phyloP scores from a whole-genome alignment of 2,329 filamentous ascomycete species.

The Nannizziopsis barbatae region DNA sequence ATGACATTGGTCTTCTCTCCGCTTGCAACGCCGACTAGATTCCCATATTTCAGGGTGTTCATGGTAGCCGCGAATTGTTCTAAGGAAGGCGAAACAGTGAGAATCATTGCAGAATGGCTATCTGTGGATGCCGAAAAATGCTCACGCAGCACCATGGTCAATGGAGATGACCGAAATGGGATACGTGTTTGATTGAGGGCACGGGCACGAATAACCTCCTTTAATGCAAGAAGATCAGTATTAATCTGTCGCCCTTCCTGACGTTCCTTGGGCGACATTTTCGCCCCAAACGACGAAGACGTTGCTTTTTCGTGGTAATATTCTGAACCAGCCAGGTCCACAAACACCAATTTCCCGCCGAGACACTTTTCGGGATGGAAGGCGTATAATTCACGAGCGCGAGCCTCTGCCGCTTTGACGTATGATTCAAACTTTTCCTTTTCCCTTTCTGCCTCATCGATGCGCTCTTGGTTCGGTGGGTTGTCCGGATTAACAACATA shows the following conservation, averaged over 20 bases:
- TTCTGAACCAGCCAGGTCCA: constrained; percentile 38
- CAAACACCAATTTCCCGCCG: constrained; percentile 36
- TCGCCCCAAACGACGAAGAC: constrained; percentile 11
- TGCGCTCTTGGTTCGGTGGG: constrained; percentile 27
- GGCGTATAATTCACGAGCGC: constrained; percentile 21
- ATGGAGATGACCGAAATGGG: constrained; percentile 33
- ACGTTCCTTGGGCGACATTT: constrained; percentile 28
- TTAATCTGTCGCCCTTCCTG: constrained; percentile 38
- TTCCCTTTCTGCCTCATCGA: constrained; percentile 32
- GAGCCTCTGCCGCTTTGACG: constrained; percentile 28
- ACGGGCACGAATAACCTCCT: constrained; percentile 39
- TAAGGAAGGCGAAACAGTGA: constrained; percentile 31
- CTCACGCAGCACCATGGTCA: constrained; percentile 36
- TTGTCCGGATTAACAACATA: constrained; percentile 29
- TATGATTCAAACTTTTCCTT: constrained; percentile 29
- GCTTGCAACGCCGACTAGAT: constrained; percentile 28
- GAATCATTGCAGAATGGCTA: constrained; percentile 28
- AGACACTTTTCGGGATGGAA: constrained; percentile 23
- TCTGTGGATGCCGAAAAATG: constrained; percentile 26
- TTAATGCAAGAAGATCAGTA: constrained; percentile 36
- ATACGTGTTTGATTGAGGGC: constrained; percentile 27
- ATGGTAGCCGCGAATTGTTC: constrained; percentile 32
- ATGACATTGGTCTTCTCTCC: constrained; percentile 1
- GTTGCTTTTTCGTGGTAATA: constrained; percentile 28
- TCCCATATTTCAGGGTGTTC: constrained; percentile 37